Evolutionary conservation across 805 yeast species (phyloP), one percentile per base, ranked within the genome.

Genomic region (Wilhelminamyces savonicus): DNA sequence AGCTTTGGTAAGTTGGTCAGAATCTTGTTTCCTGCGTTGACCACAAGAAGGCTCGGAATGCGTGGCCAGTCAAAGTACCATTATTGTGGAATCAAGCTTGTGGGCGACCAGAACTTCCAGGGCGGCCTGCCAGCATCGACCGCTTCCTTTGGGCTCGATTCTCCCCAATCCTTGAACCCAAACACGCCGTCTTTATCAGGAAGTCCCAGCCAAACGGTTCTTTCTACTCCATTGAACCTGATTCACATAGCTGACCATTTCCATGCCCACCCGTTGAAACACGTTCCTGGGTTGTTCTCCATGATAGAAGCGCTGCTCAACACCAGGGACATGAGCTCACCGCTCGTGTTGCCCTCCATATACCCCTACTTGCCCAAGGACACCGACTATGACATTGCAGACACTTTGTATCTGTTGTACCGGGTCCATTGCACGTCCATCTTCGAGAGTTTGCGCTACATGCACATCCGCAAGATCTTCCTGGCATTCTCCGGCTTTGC

Each of bases 21-120:
- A 34, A 60, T 78, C 4, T 54, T 75, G 4, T 81, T 71, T 43
- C 92, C 94, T 0, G 62, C 64, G 31, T 61, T 84, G 37, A 75
- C 77, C 18, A 82, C 92, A 0, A 69, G 94, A 39, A 67, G 96
- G 31, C 61, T 86, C 30, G 96, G 96, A 2, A 74, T 78, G 52
- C 66, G 94, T 28, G 88, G 88, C 2, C 82, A 79, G 46, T 77
- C 90, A 13, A 81, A 81, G 49, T 87, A 87, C 54, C 94, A 85
- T 51, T 86, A 84, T 48, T 82, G 90, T 54, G 94, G 94, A 3
- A 66, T 87, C 30, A 69, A 67, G 40, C 43, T 69, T 27, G 20
- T 26, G 13, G 42, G 44, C 9, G 41, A 38, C 15, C 29, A 25
- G 11, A 11, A 12, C 6, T 11, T 9, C 6, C 23, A 21, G 13